A percentile compares a stretch with the other conserved stretches of the same genome.
Conservation (phyloP, 768 basidiomycete genomes). For the Collybiopsis confluens region DNA sequence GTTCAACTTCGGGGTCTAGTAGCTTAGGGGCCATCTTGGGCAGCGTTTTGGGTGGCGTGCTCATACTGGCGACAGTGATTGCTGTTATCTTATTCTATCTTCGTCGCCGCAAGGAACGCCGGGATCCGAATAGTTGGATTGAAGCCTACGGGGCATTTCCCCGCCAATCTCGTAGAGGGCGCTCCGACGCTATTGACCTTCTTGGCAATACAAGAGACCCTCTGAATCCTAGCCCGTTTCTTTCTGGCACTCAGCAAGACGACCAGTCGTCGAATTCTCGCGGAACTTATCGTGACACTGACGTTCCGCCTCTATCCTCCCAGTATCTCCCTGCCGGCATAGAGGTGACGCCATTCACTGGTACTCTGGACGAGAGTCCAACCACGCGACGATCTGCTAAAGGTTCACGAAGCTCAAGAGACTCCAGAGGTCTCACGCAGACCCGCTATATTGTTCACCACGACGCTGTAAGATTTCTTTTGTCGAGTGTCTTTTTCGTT, state of each 20-base stretch:
- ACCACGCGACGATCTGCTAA: not conserved
- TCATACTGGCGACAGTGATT: slow-evolving; percentile 49
- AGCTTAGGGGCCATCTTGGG: slow-evolving; percentile 47
- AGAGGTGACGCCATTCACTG: not conserved
- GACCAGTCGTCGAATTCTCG: no score
- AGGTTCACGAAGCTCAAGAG: not conserved
- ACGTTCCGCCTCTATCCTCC: not conserved
- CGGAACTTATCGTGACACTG: not conserved
- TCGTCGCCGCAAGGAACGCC: slow-evolving; percentile 20
- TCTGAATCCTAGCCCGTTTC: not conserved
- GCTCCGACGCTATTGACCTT: slow-evolving; percentile 29
- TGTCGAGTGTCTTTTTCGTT: no score
- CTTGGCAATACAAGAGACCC: not conserved
- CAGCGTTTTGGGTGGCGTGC: slow-evolving; percentile 43
- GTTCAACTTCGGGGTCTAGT: slow-evolving; percentile 19
- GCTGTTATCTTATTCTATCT: slow-evolving; percentile 52
- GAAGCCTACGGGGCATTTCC: slow-evolving; percentile 9
- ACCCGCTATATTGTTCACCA: slow-evolving; percentile 65
- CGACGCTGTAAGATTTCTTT: slow-evolving; percentile 48
- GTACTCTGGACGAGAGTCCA: not conserved
- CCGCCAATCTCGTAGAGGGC: slow-evolving; percentile 26
- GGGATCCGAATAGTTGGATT: slow-evolving; percentile 22
- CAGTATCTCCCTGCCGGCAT: not conserved
- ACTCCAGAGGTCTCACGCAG: slow-evolving; percentile 12
- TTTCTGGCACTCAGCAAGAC: no score